Base-by-base conservation (phyloP, 441 rosid genomes). In the Jatropha multifida region DNA sequence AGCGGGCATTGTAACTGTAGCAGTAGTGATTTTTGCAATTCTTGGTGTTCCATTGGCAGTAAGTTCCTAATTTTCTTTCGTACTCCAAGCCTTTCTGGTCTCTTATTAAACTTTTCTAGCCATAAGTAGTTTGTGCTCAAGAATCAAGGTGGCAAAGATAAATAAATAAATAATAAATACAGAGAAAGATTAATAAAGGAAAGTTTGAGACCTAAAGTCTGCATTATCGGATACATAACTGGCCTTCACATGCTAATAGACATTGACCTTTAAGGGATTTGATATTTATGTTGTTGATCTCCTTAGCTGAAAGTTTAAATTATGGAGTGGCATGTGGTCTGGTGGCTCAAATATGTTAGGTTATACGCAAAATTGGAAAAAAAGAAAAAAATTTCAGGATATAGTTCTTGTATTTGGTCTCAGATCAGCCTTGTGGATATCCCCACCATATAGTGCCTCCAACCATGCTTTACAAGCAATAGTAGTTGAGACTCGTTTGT, bases 21-120 rank as follows among this genome's bases (percentile, higher is more conserved):
- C 98, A 37, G 23, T 92, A 2, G 64, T 81, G 59, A 85, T 90
- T 74, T 92, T 96, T 80, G 72, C 99, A n/a, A 65, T 94, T 78
- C 93, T 96, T 49, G 99, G 97, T 72, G 79, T 76, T 81, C 99
- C 99, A 51, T 81, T 96, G 88, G 91, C 99, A 5, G 99, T 93
- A 86, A 92, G 95, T 84, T 80, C 75, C 77, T 77, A 37, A 54
- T 14, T 41, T 54, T 77, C 32, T 77, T 59, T 72, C 61, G 46
- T 68, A 60, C 56, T 70, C 65, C 40, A 73, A 44, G 54, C 38
- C 58, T 42, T 9, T 60, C 23, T 40, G 26, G 41, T 73, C 26
- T 74, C 72, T 58, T 7, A 8, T 65, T 65, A 42, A 51, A 48
- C 15, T 27, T 73, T 65, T 62, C 6, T 27, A 10, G 17, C 54